A percentile compares a stretch with the other conserved stretches of the same genome.
These are phyloP conservation scores for Penicillium diatomitis DNA, from an alignment of 495 filamentous ascomycete genomes.

Conservation along the genomic window DNA sequence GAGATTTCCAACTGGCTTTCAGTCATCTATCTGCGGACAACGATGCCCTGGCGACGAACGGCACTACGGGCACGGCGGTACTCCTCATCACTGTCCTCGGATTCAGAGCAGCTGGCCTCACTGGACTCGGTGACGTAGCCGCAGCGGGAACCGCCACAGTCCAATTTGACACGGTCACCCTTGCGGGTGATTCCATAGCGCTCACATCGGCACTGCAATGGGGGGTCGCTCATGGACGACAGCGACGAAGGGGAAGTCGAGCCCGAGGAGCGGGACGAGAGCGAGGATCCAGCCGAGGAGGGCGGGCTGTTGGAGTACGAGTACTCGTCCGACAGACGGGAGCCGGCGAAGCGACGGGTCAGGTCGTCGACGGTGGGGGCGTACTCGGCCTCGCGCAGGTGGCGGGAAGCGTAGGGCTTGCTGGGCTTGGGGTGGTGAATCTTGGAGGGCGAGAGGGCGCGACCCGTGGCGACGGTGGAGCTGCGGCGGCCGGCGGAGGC, in stretches of 20 bases:
- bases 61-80: constrained; percentile 33
- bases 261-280: constrained; percentile 68
- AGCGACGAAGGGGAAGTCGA: constrained; percentile 61
- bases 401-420: constrained; percentile 73
- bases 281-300: constrained; percentile 63
- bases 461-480: constrained; percentile 67
- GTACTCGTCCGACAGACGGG: constrained; percentile 64
- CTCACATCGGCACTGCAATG: constrained; percentile 72
- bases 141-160: constrained; percentile 82
- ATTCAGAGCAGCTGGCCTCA: constrained; percentile 41
- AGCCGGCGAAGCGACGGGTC: constrained; percentile 59
- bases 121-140: constrained; percentile 60
- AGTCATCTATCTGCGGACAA: constrained; percentile 46
- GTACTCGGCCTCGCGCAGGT: constrained; percentile 74
- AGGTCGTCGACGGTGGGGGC: constrained; percentile 62
- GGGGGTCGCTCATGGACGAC: constrained; percentile 64
- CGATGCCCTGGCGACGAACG: constrained; percentile 68
- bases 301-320: constrained; percentile 54
- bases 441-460: constrained; percentile 75
- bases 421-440: constrained; percentile 86
- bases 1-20: neutral
- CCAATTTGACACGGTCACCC: constrained; percentile 85
- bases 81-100: constrained; percentile 53
- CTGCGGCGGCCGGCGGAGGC: constrained; percentile 12
- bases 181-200: constrained; percentile 93